Percentiles rank a stretch among this genome's conserved stretches.
Evolutionary conservation across 257 asterid genomes (phyloP).

Genomic region (Pogostemon cablin): DNA sequence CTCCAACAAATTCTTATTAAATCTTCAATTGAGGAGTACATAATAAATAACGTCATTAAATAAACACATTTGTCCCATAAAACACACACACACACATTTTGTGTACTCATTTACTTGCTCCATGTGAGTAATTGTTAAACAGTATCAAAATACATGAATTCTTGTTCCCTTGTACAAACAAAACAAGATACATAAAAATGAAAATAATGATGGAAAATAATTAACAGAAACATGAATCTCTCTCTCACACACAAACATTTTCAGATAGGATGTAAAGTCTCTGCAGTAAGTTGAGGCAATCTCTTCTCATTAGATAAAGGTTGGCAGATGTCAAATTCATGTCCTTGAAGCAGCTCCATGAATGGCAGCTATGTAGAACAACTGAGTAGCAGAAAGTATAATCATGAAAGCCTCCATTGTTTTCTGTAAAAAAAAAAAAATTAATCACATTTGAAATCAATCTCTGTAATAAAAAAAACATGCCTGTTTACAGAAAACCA

Average conservation of each 20-base stretch:
- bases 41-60: too few species aligned
- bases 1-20: too few species aligned
- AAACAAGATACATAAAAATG: neutral
- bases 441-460: neutral
- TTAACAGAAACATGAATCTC: too few species aligned
- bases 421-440: slow-evolving; percentile 46
- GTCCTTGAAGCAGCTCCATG: slow-evolving; percentile 64
- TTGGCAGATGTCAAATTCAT: slow-evolving; percentile 31
- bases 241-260: too few species aligned
- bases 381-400: slow-evolving; percentile 76
- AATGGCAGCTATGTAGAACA: slow-evolving; percentile 68
- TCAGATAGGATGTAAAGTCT: too few species aligned
- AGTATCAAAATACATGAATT: slow-evolving; percentile 14
- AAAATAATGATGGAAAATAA: neutral
- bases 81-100: too few species aligned
- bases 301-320: neutral
- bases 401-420: slow-evolving; percentile 96
- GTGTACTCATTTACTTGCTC: neutral
- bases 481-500: neutral
- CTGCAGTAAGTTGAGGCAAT: too few species aligned
- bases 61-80: too few species aligned
- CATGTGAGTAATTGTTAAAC: slow-evolving; percentile 28
- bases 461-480: neutral
- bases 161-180: slow-evolving; percentile 7
- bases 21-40: too few species aligned